A percentile compares a stretch with the other conserved stretches of the same genome.
Evolutionary conservation across 2,329 filamentous ascomycete species (phyloP).

Genomic region (Ilyonectria robusta): DNA sequence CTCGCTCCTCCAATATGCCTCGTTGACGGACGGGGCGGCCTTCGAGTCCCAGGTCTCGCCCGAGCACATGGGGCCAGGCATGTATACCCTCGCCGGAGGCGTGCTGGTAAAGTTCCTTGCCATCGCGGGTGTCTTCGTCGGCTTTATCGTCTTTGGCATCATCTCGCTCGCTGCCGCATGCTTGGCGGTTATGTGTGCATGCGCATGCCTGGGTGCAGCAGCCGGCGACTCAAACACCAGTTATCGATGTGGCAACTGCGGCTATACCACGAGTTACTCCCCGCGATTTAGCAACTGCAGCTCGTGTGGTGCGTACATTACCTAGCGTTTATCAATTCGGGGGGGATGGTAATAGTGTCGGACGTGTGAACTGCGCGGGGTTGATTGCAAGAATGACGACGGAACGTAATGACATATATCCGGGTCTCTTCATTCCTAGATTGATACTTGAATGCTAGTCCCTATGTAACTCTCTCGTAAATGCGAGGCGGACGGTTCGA

Average conservation of each 20-base stretch:
- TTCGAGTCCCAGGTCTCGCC: slow-evolving; percentile 1
- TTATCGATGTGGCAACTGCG: slow-evolving; percentile 22
- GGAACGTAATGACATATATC: neutral
- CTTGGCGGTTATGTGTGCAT: slow-evolving; percentile 29
- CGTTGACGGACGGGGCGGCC: neutral
- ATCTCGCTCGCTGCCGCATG: slow-evolving; percentile 30
- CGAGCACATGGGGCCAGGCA: slow-evolving; percentile 28
- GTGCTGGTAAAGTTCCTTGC: slow-evolving; percentile 37
- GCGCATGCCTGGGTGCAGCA: slow-evolving; percentile 31
- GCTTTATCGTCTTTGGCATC: slow-evolving; percentile 30
- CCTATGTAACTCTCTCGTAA: slow-evolving; percentile 14
- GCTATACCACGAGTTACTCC: slow-evolving; percentile 8
- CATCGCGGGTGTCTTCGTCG: slow-evolving; percentile 33
- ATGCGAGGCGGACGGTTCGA: slow-evolving; percentile 5
- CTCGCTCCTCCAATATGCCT: slow-evolving; percentile 22
- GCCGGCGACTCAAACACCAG: neutral
- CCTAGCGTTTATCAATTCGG: neutral
- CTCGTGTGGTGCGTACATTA: neutral
- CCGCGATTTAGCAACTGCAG: slow-evolving; percentile 13
- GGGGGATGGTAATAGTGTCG: neutral
- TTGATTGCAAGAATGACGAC: neutral
- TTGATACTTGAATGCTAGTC: slow-evolving; percentile 12
- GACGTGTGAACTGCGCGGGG: neutral
- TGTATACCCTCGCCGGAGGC: slow-evolving; percentile 34
- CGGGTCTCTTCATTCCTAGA: slow-evolving; percentile 5